Base-by-base conservation (phyloP, 2,329 filamentous ascomycete species). In the Botrytis fragariae region DNA sequence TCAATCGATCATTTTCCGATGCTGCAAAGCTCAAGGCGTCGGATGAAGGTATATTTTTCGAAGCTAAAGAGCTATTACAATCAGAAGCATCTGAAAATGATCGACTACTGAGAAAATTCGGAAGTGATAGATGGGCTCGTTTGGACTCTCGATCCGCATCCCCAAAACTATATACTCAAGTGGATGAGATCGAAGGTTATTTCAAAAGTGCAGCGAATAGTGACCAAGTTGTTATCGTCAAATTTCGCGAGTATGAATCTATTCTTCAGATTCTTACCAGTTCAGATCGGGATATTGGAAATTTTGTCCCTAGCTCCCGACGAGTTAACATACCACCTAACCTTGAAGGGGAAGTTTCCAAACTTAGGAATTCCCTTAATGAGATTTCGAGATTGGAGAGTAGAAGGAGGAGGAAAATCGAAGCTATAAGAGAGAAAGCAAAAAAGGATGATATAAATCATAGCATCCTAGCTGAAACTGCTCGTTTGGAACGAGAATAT, bases 401-500 rank as follows among this genome's bases (percentile, higher is more conserved):
- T 74, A 87, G 93, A 71, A 87, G 95, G 67, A 88, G 91, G 74
- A 91, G 93, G 75, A 95, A 93, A 79, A 91, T 95, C 3, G 94
- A 97, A 80, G 86, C 88, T 1, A 82, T 98, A 64, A 89, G 91
- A 45, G 91, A 94, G 74, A 97, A 95, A 79, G 91, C 92, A 5
- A 93, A 92, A 70, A 88, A 89, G 35, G 96, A 99, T 82, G 95
- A 98, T 81, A 95, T 98, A 78, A 94, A 94, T 79, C 88, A 89
- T 0, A 93, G 94, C 68, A 91, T 99, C 6, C 86, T 97, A 35
- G 88, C 88, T 67, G 95, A 98, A 85, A 91, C 95, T 3, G 91
- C 92, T 51, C 90, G 94, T 14, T 86, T 98, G 20, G 96, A 98
- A 83, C 90, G 95, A 63, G 91, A 93, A 74, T 95, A 94, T 75